Conservation (phyloP, 805 yeast species). For the Sugiyamaella lignohabitans region DNA sequence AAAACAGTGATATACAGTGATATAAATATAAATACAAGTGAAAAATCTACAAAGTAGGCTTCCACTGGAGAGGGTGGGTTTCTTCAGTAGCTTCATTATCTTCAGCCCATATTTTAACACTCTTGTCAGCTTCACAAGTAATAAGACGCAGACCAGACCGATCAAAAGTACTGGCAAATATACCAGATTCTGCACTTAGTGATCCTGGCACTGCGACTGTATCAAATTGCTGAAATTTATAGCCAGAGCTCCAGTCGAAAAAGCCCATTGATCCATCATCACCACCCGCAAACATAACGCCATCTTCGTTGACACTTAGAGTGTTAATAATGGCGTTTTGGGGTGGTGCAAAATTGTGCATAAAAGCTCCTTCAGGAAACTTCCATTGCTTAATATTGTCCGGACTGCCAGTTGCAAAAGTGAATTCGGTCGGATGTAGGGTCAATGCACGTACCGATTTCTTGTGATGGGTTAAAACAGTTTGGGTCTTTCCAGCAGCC, state of each 20-base stretch:
- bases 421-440: constrained; percentile 60
- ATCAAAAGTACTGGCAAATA: constrained; percentile 69
- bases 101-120: constrained; percentile 53
- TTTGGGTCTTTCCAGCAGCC: constrained; percentile 63
- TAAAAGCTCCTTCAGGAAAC: constrained; percentile 66
- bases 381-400: constrained; percentile 81
- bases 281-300: constrained; percentile 70
- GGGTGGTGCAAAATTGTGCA: constrained; percentile 47
- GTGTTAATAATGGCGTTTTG: constrained; percentile 60
- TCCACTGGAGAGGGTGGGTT: constrained; percentile 35
- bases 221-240: constrained; percentile 46
- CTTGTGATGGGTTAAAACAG: constrained; percentile 77
- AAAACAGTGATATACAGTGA: too few relatives aligned
- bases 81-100: constrained; percentile 35
- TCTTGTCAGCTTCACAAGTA: constrained; percentile 86
- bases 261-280: constrained; percentile 75
- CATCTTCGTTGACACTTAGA: constrained; percentile 54
- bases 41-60: constrained; percentile 23
- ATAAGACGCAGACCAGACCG: constrained; percentile 71
- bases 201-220: constrained; percentile 68
- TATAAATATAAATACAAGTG: too few relatives aligned
- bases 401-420: constrained; percentile 75
- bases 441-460: constrained; percentile 72
- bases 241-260: constrained; percentile 72
- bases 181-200: constrained; percentile 55